Base-by-base conservation (phyloP, 306 rosid species). In the Mimosa pudica region DNA sequence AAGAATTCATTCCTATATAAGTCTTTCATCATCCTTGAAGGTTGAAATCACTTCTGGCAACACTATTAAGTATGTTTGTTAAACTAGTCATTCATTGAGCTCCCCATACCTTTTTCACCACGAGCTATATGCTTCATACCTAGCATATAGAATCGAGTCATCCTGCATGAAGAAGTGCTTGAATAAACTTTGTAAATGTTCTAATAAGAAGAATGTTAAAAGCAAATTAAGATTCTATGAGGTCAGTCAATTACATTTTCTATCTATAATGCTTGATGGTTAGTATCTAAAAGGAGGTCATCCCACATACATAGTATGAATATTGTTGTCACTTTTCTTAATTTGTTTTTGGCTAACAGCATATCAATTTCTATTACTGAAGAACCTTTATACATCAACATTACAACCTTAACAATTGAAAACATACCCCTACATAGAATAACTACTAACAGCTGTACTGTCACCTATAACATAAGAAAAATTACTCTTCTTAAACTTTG, bases 161-260 rank as follows among this genome's bases (percentile, higher is more conserved):
- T 57, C 87, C 89, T 86, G 79, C 79, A 83, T 33, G 20, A 68
- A 49, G 51, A 72, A 7, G 70, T 57, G 54, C 17, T 45, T n/a
- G 44, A 47, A 75, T 61, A 49, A 65, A 75, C 82, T 79, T 41
- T 3, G 58, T 38, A 75, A 75, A 70, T 71, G 16, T 10, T 51
- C 57, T 51, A n/a, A 45, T 61, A 33, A 33, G 46, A 48, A 72
- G 69, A 45, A 81, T 36, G 65, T 17, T 41, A 12, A n/a, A 14
- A 69, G 69, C 41, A 80, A 55, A 76, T 51, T 49, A 20, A 12
- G 55, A 55, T 38, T 70, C 48, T 64, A 76, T 9, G 77, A 67
- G 75, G 66, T 54, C 46, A 35, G 79, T 14, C 57, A 33, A 68
- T 69, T 74, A 36, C 30, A 80, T 80, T 78, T 80, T 70, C 85